Conservation (phyloP, 129 eudicot species). For the Ambrosia trifida region DNA sequence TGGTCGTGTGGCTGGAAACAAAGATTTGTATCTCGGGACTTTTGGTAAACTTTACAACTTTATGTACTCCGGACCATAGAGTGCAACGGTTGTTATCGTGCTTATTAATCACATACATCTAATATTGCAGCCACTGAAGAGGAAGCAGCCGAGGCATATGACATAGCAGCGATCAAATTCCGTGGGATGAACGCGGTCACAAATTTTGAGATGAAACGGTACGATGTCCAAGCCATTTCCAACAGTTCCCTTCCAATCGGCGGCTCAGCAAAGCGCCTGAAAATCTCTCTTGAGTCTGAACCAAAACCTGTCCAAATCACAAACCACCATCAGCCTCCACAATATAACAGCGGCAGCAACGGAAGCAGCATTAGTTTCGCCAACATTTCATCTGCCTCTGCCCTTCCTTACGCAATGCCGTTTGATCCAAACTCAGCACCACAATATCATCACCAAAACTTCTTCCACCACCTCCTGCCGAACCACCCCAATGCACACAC, state of each 20-base stretch:
- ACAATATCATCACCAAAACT: conserved; percentile 58
- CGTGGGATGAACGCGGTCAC: conserved; percentile 93
- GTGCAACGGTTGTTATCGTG: background rate
- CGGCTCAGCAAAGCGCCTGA: conserved; percentile 78
- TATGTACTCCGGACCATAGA: background rate
- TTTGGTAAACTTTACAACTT: conserved; percentile 48
- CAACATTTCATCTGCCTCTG: conserved; percentile 37
- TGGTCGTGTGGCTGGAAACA: conserved; percentile 97
- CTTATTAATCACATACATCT: background rate
- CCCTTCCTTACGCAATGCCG: conserved; percentile 44
- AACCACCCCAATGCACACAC: conserved; percentile 33
- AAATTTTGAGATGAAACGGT: conserved; percentile 92
- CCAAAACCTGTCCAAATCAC: conserved; percentile 46
- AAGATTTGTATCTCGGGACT: conserved; percentile 90
- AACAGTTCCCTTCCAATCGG: conserved; percentile 88
- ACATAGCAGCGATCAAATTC: conserved; percentile 97
- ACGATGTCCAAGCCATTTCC: conserved; percentile 87
- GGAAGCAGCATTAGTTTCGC: conserved; percentile 62
- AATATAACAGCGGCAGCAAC: conserved; percentile 34
- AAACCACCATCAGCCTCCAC: conserved; percentile 43
- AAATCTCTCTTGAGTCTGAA: conserved; percentile 62
- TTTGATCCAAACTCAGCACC: conserved; percentile 44
- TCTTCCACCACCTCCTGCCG: conserved; percentile 59
- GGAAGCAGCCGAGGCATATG: conserved; percentile 99
- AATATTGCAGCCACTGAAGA: conserved; percentile 79